These are phyloP conservation scores for Heimioporus sp. DNA, from an alignment of 768 basidiomycete species.

Conservation along the genomic window DNA sequence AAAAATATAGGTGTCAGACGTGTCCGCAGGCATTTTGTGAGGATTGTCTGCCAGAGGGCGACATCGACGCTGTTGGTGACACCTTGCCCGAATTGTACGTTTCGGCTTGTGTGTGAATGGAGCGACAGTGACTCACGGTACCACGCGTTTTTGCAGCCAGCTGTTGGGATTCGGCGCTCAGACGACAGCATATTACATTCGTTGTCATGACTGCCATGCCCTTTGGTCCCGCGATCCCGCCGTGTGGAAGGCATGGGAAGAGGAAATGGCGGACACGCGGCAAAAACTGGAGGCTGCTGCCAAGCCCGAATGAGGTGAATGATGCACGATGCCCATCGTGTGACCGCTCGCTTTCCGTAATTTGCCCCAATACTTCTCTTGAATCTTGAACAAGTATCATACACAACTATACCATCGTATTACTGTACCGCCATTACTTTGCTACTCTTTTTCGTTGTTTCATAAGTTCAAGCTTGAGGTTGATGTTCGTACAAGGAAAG, in stretches of 20 bases:
- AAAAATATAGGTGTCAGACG: conserved; percentile 47
- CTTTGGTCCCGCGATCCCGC: conserved; percentile 35
- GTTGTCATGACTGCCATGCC: conserved; percentile 47
- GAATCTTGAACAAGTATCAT: neutral
- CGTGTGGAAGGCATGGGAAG: conserved; percentile 42
- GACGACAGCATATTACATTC: conserved; percentile 45
- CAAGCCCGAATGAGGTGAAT: neutral
- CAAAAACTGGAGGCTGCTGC: conserved; percentile 28
- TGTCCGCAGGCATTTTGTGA: conserved; percentile 61
- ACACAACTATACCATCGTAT: neutral
- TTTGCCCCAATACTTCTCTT: neutral
- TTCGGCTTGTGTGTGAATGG: neutral
- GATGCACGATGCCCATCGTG: neutral
- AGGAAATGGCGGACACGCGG: conserved; percentile 39
- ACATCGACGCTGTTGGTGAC: conserved; percentile 53
- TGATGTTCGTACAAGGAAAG: neutral
- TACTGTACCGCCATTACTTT: neutral
- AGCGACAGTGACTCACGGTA: conserved; percentile 7
- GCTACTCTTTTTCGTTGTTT: neutral
- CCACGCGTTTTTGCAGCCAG: conserved; percentile 27
- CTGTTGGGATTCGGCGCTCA: conserved; percentile 39
- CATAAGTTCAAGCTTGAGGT: too few species aligned
- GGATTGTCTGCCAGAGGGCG: conserved; percentile 53
- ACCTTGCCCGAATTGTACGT: conserved; percentile 57
- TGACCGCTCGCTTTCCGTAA: neutral